A percentile compares a stretch with the other conserved stretches of the same genome.
Evolutionary conservation across 768 basidiomycete species (phyloP).

Genomic region (Pleurotus ostreatus): DNA sequence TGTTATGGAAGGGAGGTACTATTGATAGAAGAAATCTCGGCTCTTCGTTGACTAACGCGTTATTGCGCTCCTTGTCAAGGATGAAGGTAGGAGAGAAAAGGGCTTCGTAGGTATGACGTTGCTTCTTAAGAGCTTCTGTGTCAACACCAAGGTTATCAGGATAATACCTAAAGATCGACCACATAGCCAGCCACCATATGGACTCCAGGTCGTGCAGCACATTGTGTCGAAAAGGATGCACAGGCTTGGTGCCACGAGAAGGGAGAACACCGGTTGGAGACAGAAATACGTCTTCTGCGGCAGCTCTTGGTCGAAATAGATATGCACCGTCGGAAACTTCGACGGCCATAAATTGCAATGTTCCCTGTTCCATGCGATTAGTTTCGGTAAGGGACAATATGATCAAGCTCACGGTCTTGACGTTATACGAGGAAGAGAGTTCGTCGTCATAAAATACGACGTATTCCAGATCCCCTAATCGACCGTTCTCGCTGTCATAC

Average conservation of each 20-base stretch:
- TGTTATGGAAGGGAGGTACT: neutral
- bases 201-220: slow-evolving; percentile 13
- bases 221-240: neutral
- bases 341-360: slow-evolving; percentile 13
- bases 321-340: slow-evolving; percentile 3
- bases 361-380: slow-evolving; percentile 6
- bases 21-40: neutral
- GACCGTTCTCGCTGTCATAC: slow-evolving; percentile 2
- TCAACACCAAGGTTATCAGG: neutral
- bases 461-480: slow-evolving; percentile 13
- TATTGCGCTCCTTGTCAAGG: neutral
- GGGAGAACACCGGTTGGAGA: neutral
- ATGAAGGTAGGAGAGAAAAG: neutral
- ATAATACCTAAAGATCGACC: neutral
- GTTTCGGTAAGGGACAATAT: neutral
- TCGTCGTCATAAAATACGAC: neutral
- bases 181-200: slow-evolving; percentile 12
- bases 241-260: too few species aligned
- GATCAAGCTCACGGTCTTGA: slow-evolving; percentile 4
- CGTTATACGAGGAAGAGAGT: neutral
- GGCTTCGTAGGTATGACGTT: neutral
- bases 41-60: neutral
- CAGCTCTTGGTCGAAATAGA: neutral
- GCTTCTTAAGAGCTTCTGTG: neutral
- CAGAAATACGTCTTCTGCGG: neutral